Evolutionary conservation across 371 early-diverging fungal genomes (phyloP), one percentile per base, ranked within the genome.

Genomic region (Mucor irregularis): DNA sequence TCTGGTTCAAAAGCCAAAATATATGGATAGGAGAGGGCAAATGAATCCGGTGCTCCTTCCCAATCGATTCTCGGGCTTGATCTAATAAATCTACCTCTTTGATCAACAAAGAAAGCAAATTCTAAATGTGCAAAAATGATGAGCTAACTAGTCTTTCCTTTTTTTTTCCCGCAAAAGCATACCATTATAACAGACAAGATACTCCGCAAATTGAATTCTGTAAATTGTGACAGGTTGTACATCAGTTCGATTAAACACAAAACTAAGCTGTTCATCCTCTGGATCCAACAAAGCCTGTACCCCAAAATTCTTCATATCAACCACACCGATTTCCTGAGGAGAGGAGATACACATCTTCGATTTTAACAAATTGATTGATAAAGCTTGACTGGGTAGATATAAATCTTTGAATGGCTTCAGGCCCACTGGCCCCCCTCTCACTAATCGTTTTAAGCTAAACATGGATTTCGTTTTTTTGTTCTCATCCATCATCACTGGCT

Each of bases 311-410:
- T 89, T 87, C 67, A 93, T 73, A 61, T 96, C 94, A 5, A 97
- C 90, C 17, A 97, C 78, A 61, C 95, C 97, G 64, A 97, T 96
- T 11, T 96, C 97, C 61, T 88, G 89, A 19, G 86, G 80, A 60
- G 95, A 94, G 5, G 96, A 94, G 9, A 97, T 92, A 62, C 93
- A 93, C 58, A 97, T 83, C 37, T 89, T 91, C 11, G 89, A 86
- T 30, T 86, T 86, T 50, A 96, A 64, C 39, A 92, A 87, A 64
- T 89, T 89, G 47, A 97, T 80, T 4, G 90, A 88, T n/a, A 83
- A 84, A 4, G 91, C 84, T 74, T 94, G 95, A 24, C 91, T 82
- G 5, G 95, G 94, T 44, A 95, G 84, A 67, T 95, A 97, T 53
- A 94, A 87, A 66, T 97, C 94, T 79, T 86, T 88, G 64, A 84